These are phyloP conservation scores for Alternaria hordeiaustralica DNA, from an alignment of 2,329 filamentous ascomycete genomes.

Conservation along the genomic window DNA sequence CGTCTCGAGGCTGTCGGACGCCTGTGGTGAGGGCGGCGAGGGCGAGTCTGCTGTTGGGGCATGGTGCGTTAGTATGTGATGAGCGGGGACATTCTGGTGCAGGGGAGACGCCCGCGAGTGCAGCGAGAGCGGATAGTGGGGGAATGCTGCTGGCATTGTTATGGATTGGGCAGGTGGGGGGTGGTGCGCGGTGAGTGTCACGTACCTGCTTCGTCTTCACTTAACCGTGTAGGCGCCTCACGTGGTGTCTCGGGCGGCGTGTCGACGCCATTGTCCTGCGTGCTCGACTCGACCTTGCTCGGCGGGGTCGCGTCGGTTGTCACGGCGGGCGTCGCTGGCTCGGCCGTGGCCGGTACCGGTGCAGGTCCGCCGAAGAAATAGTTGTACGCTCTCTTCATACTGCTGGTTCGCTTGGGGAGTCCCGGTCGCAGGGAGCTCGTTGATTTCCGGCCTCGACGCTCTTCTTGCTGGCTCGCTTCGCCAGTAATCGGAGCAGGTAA, in stretches of 20 bases:
- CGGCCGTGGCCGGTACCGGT: constrained; percentile 29
- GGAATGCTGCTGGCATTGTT: constrained; percentile 28
- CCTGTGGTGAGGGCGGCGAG: constrained; percentile 38
- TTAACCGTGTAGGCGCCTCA: constrained; percentile 20
- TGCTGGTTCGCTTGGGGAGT: constrained; percentile 47
- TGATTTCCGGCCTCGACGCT: constrained; percentile 44
- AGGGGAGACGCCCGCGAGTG: constrained; percentile 18
- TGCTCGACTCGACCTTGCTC: constrained; percentile 25
- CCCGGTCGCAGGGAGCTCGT: constrained; percentile 39
- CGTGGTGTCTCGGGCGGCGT: constrained; percentile 45
- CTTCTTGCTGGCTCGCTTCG: constrained; percentile 32
- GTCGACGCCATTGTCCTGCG: constrained; percentile 37
- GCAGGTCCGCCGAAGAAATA: constrained; percentile 46
- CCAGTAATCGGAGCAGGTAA: constrained; percentile 39
- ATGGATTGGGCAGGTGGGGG: constrained; percentile 28
- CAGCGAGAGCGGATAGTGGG: constrained; percentile 27
- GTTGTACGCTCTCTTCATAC: constrained; percentile 50
- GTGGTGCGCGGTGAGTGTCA: constrained; percentile 4
- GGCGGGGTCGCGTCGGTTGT: constrained; percentile 30
- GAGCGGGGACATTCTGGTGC: constrained; percentile 20
- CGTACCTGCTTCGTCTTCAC: constrained; percentile 27
- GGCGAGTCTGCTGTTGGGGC: constrained; percentile 32
- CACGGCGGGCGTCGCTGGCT: constrained; percentile 37
- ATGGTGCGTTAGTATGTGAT: constrained; percentile 28
- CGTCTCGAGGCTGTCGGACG: constrained; percentile 37